phyloP scores from a whole-genome alignment of 1,139 yeast species.

The Hansenula lynferdii region DNA sequence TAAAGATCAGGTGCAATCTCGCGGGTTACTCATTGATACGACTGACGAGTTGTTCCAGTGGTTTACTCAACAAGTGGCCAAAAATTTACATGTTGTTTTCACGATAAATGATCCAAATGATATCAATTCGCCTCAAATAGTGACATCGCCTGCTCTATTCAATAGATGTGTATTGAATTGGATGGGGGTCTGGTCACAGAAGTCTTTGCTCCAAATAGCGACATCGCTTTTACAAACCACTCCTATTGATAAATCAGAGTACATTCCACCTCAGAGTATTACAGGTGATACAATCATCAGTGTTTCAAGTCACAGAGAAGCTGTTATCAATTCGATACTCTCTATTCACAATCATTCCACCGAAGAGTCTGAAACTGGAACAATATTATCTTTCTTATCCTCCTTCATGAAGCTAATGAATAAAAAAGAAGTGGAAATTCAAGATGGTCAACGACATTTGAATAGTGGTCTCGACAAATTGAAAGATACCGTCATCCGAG shows the following conservation, averaged over 20 bases:
- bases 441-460: constrained; percentile 68
- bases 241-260: constrained; percentile 49
- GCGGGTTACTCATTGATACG: constrained; percentile 61
- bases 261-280: constrained; percentile 27
- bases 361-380: constrained; percentile 39
- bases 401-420: constrained; percentile 42
- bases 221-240: constrained; percentile 34
- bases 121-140: constrained; percentile 36
- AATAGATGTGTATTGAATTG: constrained; percentile 87
- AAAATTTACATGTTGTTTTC: constrained; percentile 78
- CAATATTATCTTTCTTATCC: constrained; percentile 46
- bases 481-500: constrained; percentile 73
- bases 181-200: constrained; percentile 80
- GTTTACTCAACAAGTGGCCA: constrained; percentile 67
- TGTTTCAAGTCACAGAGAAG: constrained; percentile 36
- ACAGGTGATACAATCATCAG: constrained; percentile 14
- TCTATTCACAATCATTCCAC: constrained; percentile 34
- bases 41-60: constrained; percentile 71
- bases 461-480: constrained; percentile 71
- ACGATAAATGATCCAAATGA: constrained; percentile 58
- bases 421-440: constrained; percentile 44
- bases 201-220: constrained; percentile 49
- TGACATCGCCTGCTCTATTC: constrained; percentile 85
- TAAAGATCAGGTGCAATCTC: constrained; percentile 50
- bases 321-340: constrained; percentile 43